These are phyloP conservation scores for Chamaecyparis obtusa DNA, from an alignment of 75 land plant genomes.

Conservation along the genomic window DNA sequence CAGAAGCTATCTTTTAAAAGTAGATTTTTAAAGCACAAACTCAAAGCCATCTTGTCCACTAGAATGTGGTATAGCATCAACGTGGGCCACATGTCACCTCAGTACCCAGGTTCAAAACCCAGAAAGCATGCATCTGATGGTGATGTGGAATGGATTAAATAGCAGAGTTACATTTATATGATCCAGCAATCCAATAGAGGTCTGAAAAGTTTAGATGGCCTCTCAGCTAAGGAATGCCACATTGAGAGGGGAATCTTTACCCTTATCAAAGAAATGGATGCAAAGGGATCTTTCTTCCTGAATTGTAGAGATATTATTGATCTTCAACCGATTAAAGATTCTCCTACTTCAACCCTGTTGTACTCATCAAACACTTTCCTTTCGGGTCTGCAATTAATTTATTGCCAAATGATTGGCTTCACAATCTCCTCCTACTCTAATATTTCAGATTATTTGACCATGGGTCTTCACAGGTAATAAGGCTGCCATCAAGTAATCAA, in stretches of 20 bases:
- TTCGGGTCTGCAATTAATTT: background rate
- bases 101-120: background rate
- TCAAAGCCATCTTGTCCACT: background rate
- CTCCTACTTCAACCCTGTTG: background rate
- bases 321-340: background rate
- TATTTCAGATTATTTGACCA: background rate
- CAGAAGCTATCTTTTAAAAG: too few relatives aligned
- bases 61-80: background rate
- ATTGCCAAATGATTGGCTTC: too few relatives aligned
- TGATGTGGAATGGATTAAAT: background rate
- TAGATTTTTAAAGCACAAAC: too few relatives aligned
- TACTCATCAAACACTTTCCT: background rate
- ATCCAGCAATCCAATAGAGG: background rate
- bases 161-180: background rate
- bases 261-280: background rate
- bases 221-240: background rate
- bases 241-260: background rate
- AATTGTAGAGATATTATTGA: background rate
- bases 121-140: background rate
- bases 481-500: background rate
- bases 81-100: background rate
- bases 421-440: background rate
- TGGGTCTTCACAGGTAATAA: background rate
- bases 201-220: background rate
- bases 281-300: background rate